These are phyloP conservation scores for Quercus robur DNA, from an alignment of 306 rosid genomes.

Conservation along the genomic window DNA sequence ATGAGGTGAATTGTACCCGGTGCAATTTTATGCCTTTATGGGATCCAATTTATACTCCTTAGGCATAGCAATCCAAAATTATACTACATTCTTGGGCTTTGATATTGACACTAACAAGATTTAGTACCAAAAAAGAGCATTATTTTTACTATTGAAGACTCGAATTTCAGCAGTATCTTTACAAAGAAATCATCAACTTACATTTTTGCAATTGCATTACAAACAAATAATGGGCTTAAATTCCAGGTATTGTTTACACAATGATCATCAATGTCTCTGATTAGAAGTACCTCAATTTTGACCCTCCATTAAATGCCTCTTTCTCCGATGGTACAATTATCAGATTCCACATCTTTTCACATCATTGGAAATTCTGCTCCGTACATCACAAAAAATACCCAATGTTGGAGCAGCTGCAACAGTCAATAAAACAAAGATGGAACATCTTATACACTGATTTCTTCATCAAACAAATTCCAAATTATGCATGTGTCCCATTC, in stretches of 20 bases:
- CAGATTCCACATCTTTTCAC: slow-evolving; percentile 29
- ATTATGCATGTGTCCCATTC: neutral
- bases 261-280: slow-evolving; percentile 18
- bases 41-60: neutral
- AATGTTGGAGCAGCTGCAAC: slow-evolving; percentile 36
- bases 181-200: slow-evolving; percentile 1
- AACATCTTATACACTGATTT: slow-evolving; percentile 10
- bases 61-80: neutral
- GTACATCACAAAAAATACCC: neutral
- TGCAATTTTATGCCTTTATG: no score
- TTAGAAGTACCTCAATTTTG: slow-evolving; percentile 25
- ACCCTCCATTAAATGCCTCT: slow-evolving; percentile 19
- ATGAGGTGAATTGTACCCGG: no score
- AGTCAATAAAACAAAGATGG: slow-evolving; percentile 1
- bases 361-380: slow-evolving; percentile 26
- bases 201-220: neutral
- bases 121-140: neutral
- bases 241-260: slow-evolving; percentile 22
- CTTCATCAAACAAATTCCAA: slow-evolving; percentile 16
- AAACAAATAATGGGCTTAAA: neutral
- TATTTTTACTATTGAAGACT: neutral
- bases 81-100: slow-evolving; percentile 19
- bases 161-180: slow-evolving; percentile 20
- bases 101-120: neutral
- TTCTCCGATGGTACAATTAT: slow-evolving; percentile 16